Evolutionary conservation across 805 yeast genomes (phyloP).

Genomic region (Suhomyces prunicola): DNA sequence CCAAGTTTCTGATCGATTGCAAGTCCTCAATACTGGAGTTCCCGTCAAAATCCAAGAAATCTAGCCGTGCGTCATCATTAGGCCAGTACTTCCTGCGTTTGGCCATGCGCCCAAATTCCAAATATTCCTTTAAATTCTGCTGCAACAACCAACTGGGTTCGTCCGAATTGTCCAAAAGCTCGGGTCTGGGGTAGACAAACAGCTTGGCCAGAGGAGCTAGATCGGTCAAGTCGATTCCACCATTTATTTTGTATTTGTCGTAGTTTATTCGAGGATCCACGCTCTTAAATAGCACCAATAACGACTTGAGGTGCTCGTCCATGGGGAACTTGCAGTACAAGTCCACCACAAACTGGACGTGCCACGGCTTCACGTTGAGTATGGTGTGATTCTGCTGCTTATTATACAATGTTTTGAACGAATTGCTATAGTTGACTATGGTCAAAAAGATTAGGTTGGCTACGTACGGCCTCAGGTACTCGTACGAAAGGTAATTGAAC

Average conservation of each 20-base stretch:
- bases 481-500: slow-evolving; percentile 11
- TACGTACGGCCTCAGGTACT: slow-evolving; percentile 11
- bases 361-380: slow-evolving; percentile 21
- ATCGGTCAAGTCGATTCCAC: slow-evolving; percentile 16
- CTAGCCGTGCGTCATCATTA: not conserved
- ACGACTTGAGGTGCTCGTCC: slow-evolving; percentile 23
- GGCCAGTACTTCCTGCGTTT: slow-evolving; percentile 9
- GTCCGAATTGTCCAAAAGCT: not conserved
- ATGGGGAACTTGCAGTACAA: slow-evolving; percentile 28
- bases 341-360: slow-evolving; percentile 26
- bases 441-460: slow-evolving; percentile 10
- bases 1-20: not conserved
- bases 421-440: not conserved
- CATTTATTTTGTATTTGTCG: slow-evolving; percentile 14
- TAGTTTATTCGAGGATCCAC: slow-evolving; percentile 18
- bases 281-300: slow-evolving; percentile 20
- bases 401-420: slow-evolving; percentile 6
- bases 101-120: slow-evolving; percentile 11
- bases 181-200: slow-evolving; percentile 23
- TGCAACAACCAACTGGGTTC: slow-evolving; percentile 2
- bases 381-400: not conserved
- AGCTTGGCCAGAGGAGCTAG: slow-evolving; percentile 20
- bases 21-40: slow-evolving; percentile 5
- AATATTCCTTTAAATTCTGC: slow-evolving; percentile 13
- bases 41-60: not conserved